Evolutionary conservation across 345 rosid genomes (phyloP), one percentile per base, ranked within the genome.

Genomic region (Sapria himalayana): DNA sequence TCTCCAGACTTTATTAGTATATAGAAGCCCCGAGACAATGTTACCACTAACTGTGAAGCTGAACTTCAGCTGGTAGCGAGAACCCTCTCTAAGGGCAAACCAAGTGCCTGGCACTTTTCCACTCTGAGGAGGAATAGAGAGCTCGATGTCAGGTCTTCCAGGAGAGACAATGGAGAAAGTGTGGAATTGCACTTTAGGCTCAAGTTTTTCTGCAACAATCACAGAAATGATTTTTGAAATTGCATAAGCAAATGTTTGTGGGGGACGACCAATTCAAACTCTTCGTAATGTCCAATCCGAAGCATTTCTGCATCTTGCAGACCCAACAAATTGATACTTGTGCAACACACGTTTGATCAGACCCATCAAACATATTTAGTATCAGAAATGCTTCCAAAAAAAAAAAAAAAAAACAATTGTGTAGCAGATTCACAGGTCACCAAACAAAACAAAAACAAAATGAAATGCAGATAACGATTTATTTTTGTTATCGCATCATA

Each of bases 1-100:
- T 57, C 78, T 81, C 97, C 94, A 85, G 29, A 85, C 81, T 2
- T 73, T 59, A 27, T 81, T 78, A 58, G 56, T 65, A 59, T 77
- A 85, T 36, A 47, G 71, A 56, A 85, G 92, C 19, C 96, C 93
- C 29, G 92, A 69, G 1, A 85, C 96, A 7, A 85, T 78, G 76
- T 85, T 85, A 63, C 81, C 78, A 60, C 66, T 64, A 25, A 85
- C 96, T 33, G 63, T 60, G 64, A 85, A 75, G 14, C 74, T 39
- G 59, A 79, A 70, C 46, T 68, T 73, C 52, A 79, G 31, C 36
- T 42, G 69, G 57, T 79, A 76, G 19, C 39, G 76, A 52, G 74
- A 63, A 19, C 81, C 85, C 69, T 79, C 85, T 56, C 76, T 76
- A 59, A 79, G 45, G 27, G 81, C 64, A 56, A 79, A 79, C 92